phyloP scores from a whole-genome alignment of 148 eudicot genomes.

The Bassia scoparia region DNA sequence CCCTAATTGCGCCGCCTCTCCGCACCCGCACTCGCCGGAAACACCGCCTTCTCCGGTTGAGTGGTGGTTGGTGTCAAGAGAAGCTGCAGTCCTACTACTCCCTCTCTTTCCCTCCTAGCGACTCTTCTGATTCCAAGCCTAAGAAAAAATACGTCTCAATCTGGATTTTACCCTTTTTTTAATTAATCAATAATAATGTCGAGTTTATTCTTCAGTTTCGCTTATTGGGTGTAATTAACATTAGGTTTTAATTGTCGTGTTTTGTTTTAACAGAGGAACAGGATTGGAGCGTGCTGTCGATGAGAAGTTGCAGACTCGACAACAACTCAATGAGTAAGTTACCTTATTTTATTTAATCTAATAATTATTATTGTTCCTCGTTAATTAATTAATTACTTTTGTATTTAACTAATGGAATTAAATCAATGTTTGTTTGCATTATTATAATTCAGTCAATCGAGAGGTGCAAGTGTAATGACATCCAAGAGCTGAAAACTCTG shows the following conservation, averaged over 20 bases:
- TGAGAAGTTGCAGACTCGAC: neutral
- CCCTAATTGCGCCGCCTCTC: neutral
- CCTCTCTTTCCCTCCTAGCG: conserved; percentile 6
- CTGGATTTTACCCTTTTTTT: neutral
- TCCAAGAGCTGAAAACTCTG: neutral
- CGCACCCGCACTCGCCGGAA: neutral
- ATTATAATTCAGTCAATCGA: conserved; percentile 5
- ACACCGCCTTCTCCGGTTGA: neutral
- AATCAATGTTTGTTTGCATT: no score
- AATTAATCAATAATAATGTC: neutral
- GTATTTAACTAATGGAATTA: no score
- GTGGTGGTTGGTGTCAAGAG: neutral
- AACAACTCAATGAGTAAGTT: conserved; percentile 10
- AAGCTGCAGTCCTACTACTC: conserved; percentile 19
- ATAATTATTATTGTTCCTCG: no score
- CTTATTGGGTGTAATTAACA: no score
- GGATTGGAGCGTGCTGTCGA: conserved; percentile 5
- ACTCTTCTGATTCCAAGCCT: neutral
- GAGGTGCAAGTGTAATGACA: neutral
- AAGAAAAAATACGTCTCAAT: neutral
- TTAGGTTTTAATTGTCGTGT: neutral
- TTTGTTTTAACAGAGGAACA: neutral
- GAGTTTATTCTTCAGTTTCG: no score
- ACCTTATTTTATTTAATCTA: no score
- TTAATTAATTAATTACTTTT: no score